phyloP scores from a whole-genome alignment of 108 stramenopile species.

The Stephanodiscus minutulus region DNA sequence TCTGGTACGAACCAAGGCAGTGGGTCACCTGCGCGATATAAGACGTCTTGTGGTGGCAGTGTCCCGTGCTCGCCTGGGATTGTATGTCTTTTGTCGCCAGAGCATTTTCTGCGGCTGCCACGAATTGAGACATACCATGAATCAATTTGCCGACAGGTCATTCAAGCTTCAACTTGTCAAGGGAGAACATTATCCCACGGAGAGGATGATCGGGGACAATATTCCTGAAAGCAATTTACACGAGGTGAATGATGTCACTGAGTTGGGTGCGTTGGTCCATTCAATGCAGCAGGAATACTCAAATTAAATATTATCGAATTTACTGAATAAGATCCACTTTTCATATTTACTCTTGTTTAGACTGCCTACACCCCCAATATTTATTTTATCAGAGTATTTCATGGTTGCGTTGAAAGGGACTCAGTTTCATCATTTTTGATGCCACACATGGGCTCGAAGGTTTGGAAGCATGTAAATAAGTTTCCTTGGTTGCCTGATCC shows the following conservation, averaged over 20 bases:
- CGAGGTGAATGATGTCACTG: slow-evolving; percentile 71
- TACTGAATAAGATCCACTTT: not conserved
- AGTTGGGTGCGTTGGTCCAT: slow-evolving; percentile 82
- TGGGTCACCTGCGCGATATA: slow-evolving; percentile 96
- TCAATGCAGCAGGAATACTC: slow-evolving; percentile 65
- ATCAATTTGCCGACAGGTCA: slow-evolving; percentile 57
- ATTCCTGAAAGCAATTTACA: slow-evolving; percentile 54
- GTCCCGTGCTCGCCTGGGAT: slow-evolving; percentile 93
- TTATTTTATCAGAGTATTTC: no score
- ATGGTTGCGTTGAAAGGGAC: no score
- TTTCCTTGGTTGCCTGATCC: no score
- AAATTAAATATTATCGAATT: not conserved
- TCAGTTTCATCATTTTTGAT: no score
- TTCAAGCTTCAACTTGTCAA: slow-evolving; percentile 71
- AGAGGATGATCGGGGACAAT: slow-evolving; percentile 55
- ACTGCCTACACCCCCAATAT: not conserved
- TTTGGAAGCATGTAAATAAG: no score
- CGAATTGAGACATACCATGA: slow-evolving; percentile 75
- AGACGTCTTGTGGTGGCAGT: slow-evolving; percentile 97
- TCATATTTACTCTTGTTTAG: not conserved
- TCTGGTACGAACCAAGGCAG: slow-evolving; percentile 90
- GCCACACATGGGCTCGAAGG: no score
- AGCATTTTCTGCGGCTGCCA: slow-evolving; percentile 69
- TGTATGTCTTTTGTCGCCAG: slow-evolving; percentile 91
- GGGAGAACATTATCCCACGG: slow-evolving; percentile 64